A percentile compares a stretch with the other conserved stretches of the same genome.
phyloP scores from a whole-genome alignment of 345 rosid genomes.

The Eucalyptus urophylla region DNA sequence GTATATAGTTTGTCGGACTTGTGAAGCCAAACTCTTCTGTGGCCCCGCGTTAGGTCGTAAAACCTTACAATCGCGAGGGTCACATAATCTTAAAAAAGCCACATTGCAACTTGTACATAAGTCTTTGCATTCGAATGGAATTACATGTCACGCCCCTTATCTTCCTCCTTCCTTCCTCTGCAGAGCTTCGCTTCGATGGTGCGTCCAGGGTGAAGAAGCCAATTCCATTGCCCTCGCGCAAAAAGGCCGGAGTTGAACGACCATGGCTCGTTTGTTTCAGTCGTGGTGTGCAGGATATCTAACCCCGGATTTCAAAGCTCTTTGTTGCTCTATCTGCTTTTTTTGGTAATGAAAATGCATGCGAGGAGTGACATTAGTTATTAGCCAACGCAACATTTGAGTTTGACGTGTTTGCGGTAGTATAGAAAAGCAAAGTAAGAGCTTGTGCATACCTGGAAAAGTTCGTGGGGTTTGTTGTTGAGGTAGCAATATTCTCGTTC shows the following conservation, averaged over 20 bases:
- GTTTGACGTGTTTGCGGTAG: background rate
- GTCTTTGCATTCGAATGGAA: background rate
- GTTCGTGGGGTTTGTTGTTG: conserved; percentile 80
- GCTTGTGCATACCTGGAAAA: conserved; percentile 48
- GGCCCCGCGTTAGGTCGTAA: background rate
- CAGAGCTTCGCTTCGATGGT: background rate
- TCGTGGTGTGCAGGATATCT: conserved; percentile 49
- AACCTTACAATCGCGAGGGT: background rate
- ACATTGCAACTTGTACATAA: background rate
- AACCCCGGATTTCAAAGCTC: conserved; percentile 64
- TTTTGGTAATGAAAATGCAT: background rate
- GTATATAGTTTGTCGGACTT: background rate
- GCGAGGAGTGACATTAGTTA: background rate
- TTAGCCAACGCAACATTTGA: background rate
- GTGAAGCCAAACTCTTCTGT: background rate
- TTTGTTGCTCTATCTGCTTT: conserved; percentile 79
- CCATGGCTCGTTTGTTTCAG: background rate
- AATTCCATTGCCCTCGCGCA: background rate
- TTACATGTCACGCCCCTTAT: background rate
- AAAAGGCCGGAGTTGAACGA: background rate
- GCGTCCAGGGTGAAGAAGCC: too few species aligned
- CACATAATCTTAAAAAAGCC: background rate
- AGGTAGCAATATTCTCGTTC: conserved; percentile 86
- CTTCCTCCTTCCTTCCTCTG: background rate
- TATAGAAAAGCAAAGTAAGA: background rate